A percentile compares a stretch with the other conserved stretches of the same genome.
Conservation (phyloP, 192 early-diverging fungal species). For the Podila epicladia region DNA sequence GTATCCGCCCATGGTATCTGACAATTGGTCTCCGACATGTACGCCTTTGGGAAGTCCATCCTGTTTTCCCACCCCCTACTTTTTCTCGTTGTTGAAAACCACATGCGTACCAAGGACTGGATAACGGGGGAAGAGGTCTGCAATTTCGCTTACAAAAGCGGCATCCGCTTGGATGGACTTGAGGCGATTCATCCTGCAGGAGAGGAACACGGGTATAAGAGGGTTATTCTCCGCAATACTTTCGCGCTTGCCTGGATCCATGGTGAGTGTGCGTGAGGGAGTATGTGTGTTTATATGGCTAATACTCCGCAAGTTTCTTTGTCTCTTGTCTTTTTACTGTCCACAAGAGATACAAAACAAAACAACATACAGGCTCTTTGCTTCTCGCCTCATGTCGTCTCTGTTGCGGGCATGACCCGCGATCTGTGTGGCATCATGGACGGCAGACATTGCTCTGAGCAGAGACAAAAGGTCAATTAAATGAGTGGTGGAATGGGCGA, state of each 20-base stretch:
- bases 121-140: conserved; percentile 61
- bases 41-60: too few relatives aligned
- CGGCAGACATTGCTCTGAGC: neutral
- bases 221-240: neutral
- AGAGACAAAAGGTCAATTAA: neutral
- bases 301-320: neutral
- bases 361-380: conserved; percentile 31
- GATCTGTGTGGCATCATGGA: conserved; percentile 27
- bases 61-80: too few relatives aligned
- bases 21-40: too few relatives aligned
- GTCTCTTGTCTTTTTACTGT: neutral
- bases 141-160: conserved; percentile 71
- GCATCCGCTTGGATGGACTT: conserved; percentile 83
- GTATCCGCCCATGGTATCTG: too few relatives aligned
- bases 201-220: neutral
- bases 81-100: too few relatives aligned
- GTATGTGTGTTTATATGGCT: neutral
- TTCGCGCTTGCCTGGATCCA: neutral
- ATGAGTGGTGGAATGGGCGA: neutral
- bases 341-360: neutral
- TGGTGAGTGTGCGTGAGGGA: neutral
- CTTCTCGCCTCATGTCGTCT: conserved; percentile 45
- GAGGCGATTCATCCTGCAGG: conserved; percentile 74
- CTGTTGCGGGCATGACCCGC: conserved; percentile 27
- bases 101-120: conserved; percentile 64